These are phyloP conservation scores for Phytophthora citrophthora DNA, from an alignment of 352 stramenopile genomes.

Conservation along the genomic window DNA sequence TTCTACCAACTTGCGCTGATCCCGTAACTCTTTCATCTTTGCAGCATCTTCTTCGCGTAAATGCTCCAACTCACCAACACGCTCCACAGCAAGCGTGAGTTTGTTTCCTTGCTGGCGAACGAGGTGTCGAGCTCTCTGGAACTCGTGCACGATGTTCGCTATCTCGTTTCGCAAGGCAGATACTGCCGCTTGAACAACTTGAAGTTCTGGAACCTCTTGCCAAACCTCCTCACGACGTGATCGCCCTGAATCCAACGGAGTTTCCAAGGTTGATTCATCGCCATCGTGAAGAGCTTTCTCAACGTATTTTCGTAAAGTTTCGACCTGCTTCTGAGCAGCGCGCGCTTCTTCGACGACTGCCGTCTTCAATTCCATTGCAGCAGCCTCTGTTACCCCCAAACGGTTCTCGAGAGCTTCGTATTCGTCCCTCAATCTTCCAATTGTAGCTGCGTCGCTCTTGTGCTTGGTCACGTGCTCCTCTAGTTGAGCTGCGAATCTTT, in stretches of 20 bases:
- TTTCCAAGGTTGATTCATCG: conserved; percentile 8
- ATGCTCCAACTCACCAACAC: conserved; percentile 48
- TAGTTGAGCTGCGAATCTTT: conserved; percentile 35
- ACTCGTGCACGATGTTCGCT: conserved; percentile 58
- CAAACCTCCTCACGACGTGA: conserved; percentile 13
- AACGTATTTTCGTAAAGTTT: conserved; percentile 55
- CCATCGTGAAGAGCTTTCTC: conserved; percentile 35
- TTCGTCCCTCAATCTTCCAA: conserved; percentile 45
- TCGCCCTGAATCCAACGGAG: conserved; percentile 5
- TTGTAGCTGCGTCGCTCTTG: conserved; percentile 44
- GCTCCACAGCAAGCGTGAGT: conserved; percentile 38
- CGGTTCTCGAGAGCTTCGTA: conserved; percentile 38
- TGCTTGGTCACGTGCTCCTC: conserved; percentile 45
- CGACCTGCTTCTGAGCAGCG: conserved; percentile 45
- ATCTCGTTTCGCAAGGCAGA: conserved; percentile 53
- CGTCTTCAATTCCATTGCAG: conserved; percentile 27
- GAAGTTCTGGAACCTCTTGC: conserved; percentile 42
- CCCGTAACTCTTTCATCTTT: conserved; percentile 47
- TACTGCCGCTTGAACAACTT: conserved; percentile 55
- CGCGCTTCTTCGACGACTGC: conserved; percentile 39
- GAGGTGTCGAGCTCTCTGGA: conserved; percentile 48
- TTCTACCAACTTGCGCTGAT: conserved; percentile 53
- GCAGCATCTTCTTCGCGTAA: conserved; percentile 41
- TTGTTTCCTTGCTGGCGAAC: conserved; percentile 41
- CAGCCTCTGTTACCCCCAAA: conserved; percentile 23